Base-by-base conservation (phyloP, 495 filamentous ascomycete species). In the Talaromyces adpressus region DNA sequence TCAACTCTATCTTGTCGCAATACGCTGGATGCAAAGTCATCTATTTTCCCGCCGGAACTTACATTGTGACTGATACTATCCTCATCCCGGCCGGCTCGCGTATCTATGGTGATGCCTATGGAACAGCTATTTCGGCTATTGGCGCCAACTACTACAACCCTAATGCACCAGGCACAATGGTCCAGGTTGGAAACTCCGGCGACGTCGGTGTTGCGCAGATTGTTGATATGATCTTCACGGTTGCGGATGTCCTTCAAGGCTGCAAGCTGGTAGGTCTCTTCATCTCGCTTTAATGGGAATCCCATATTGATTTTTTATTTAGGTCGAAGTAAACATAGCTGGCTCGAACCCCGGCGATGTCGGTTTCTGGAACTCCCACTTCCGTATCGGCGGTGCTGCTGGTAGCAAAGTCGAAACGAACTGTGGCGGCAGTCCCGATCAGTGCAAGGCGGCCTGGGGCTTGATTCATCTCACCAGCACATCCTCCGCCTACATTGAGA, bases 31-130 rank as follows among this genome's bases (percentile, higher is more conserved):
- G 78, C 70, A 84, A 81, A 62, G 72, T 88, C 23, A 76, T 82
- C 1, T 89, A 80, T 68, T 85, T 90, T 65, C 85, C 86, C 3
- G 73, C 75, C 23, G 86, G 87, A 11, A 79, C 79, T 0, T 90
- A 90, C 66, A 68, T 80, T 7, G 81, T 89, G 39, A 84, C 76
- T 5, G 71, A 77, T 25, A 90, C 87, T 0, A 67, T 90, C 41
- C 65, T 74, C 41, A 71, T 89, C 45, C 87, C 86, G 0, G 69
- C 76, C 0, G 79, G 79, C 8, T 78, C 80, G 14, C 75, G 78
- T 8, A 83, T 87, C 27, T 79, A 87, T 3, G 84, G 85, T 27
- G 82, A 87, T 64, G 76, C 75, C 12, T 84, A 72, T 49, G 69
- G 77, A 69, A 69, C 79, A 27, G 77, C 79, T 3, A 84, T 86